Evolutionary conservation across 352 stramenopile genomes (phyloP), one percentile per base, ranked within the genome.

Genomic region (Phytopythium vexans): DNA sequence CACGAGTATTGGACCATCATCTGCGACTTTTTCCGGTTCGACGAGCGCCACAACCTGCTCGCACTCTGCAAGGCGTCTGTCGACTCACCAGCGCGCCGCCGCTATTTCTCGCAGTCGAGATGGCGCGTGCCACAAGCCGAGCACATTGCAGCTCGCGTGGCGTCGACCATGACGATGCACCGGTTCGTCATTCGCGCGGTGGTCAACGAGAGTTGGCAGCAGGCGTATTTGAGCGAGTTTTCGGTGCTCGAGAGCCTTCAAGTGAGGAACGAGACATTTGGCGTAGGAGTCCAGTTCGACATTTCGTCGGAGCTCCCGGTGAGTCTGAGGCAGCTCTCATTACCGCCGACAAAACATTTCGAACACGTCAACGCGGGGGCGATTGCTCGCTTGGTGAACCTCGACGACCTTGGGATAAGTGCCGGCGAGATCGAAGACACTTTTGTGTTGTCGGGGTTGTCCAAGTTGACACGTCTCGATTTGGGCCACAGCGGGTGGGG

Each of bases 1-100:
- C 47, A 52, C 35, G 47, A 52, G 47, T 52, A 35, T 35, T 52
- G 47, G 47, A 16, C 10, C 34, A 1, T 41, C 31, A 11, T 52
- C 35, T 33, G 34, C 12, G 10, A 10, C 9, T 52, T 52, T n/a
- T 2, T 52, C 8, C 35, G 6, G 4, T 15, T 8, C 3, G 10
- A 35, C 11, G 47, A 52, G 12, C 47, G 47, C n/a, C 3, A 4
- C 3, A 34, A 9, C 11, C 47, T 52, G n/a, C 33, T 52, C 34
- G 34, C n/a, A 33, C 47, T 52, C 11, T 32, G 39, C 49, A 21
- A n/a, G n/a, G 31, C 49, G 9, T 36, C 15, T 10, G 38, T 39
- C 27, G 12, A 43, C 35, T 43, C 47, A 9, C 47, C 47, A 14
- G 31, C 42, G 47, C 47, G 47, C 15, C 6, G 5, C 8, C 10